A percentile compares a stretch with the other conserved stretches of the same genome.
Evolutionary conservation across 345 rosid species (phyloP).

Genomic region (Eucalyptus globulus): DNA sequence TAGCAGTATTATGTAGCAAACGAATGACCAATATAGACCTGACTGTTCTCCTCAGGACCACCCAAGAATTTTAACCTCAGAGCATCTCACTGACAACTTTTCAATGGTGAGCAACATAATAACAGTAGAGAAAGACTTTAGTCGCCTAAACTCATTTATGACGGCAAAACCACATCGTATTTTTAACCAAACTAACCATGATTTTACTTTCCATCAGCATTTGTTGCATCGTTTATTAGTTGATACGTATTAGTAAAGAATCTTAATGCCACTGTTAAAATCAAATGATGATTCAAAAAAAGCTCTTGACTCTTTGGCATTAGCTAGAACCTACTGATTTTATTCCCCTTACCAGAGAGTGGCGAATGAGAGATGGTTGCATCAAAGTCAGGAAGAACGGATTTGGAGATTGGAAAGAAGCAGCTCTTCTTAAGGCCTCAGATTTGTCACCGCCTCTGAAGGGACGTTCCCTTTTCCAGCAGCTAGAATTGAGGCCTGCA

Average conservation of each 20-base stretch:
- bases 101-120: not conserved
- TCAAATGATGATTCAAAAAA: not conserved
- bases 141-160: not conserved
- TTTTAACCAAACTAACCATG: not conserved
- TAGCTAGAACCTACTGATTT: not conserved
- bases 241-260: not conserved
- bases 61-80: not conserved
- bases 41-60: not conserved
- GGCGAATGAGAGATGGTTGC: not conserved
- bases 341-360: not conserved
- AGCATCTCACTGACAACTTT: not conserved
- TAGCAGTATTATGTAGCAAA: not conserved
- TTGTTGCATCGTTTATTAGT: not conserved
- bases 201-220: not conserved
- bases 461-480: not conserved
- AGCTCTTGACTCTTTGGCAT: not conserved
- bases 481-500: not conserved
- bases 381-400: not conserved
- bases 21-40: not conserved
- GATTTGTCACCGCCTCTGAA: not conserved
- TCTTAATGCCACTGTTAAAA: not conserved
- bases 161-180: not conserved
- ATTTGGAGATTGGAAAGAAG: not conserved
- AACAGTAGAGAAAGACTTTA: not conserved
- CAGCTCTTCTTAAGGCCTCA: not conserved